Evolutionary conservation across 2,329 filamentous ascomycete species (phyloP).

Genomic region (Aspergillus niger): DNA sequence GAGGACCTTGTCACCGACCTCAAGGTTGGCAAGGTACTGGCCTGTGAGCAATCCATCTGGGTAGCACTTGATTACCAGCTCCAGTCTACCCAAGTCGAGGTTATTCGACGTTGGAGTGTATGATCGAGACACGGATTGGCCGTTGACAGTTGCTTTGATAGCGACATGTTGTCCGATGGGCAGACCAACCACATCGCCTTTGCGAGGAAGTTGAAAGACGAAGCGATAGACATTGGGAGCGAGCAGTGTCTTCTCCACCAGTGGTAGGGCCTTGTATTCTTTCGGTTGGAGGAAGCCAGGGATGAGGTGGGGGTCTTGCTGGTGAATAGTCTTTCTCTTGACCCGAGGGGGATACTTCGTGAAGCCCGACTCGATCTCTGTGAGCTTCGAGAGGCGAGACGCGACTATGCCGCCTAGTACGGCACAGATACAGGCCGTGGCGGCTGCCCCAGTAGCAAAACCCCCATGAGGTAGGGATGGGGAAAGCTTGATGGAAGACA

Average conservation of each 20-base stretch:
- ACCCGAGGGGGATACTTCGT: constrained; percentile 41
- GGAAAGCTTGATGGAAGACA: no score
- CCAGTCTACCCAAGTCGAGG: constrained; percentile 34
- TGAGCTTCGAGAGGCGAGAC: constrained; percentile 1
- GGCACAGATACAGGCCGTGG: no score
- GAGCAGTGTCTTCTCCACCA: constrained; percentile 34
- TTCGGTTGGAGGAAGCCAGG: constrained; percentile 55
- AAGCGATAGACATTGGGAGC: constrained; percentile 44
- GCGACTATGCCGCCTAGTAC: no score
- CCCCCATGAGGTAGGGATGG: no score
- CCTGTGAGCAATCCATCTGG: constrained; percentile 37
- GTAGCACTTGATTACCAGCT: constrained; percentile 41
- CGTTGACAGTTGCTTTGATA: constrained; percentile 52
- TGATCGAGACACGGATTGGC: constrained; percentile 51
- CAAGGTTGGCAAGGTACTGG: constrained; percentile 33
- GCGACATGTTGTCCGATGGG: constrained; percentile 61
- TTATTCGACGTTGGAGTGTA: constrained; percentile 54
- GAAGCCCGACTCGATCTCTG: constrained; percentile 30
- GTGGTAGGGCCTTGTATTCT: constrained; percentile 51
- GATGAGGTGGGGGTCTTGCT: constrained; percentile 15
- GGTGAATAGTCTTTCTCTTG: constrained; percentile 29
- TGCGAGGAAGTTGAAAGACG: constrained; percentile 51
- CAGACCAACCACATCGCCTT: constrained; percentile 52
- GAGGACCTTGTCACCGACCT: constrained; percentile 36
- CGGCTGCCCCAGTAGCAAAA: no score